Base-by-base conservation (phyloP, 768 basidiomycete species). In the Termitomyces sp. region DNA sequence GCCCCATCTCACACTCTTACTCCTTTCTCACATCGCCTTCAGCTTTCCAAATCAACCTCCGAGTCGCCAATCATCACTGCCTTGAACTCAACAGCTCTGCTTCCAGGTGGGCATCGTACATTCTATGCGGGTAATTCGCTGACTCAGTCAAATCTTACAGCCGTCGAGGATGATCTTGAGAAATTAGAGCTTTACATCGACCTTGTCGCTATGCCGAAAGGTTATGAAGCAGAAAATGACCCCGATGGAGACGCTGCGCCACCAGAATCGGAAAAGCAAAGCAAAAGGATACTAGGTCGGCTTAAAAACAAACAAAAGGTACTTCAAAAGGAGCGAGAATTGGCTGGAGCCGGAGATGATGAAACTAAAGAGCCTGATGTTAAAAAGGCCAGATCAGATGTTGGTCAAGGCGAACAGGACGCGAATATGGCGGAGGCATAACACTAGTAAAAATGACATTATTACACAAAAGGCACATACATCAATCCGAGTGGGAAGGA, bases 121-220 rank as follows among this genome's bases (percentile, higher is more conserved):
- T 39, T 42, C 6, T 42, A 42, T 27, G 50, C 53, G 43, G 60
- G 39, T 0, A 60, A 18, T 10, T 46, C 13, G 32, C 41, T 51
- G 53, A 37, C 12, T 29, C 37, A 24, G 27, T 55, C 43, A 26
- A 31, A 12, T 26, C n/a, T 7, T 26, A 37, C 64, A 87, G 85
- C 84, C 5, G 75, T 77, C 0, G 53, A 65, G 3, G 74, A 75
- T 9, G 82, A 84, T 16, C 65, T 87, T 4, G 73, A 79, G 54
- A 65, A 69, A 4, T 72, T 90, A 1, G 84, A 88, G 52, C 70
- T 90, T 2, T 92, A 92, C 63, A 70, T 74, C 37, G 62, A 63
- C 36, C 62, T 65, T 31, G 34, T 51, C 10, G 29, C 62, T 22
- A 72, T 87, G 57, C 86, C 86, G 7, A 87, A 87, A 62, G 76